These are phyloP conservation scores for Colletotrichum limetticola DNA, from an alignment of 2,329 filamentous ascomycete species.

Conservation along the genomic window DNA sequence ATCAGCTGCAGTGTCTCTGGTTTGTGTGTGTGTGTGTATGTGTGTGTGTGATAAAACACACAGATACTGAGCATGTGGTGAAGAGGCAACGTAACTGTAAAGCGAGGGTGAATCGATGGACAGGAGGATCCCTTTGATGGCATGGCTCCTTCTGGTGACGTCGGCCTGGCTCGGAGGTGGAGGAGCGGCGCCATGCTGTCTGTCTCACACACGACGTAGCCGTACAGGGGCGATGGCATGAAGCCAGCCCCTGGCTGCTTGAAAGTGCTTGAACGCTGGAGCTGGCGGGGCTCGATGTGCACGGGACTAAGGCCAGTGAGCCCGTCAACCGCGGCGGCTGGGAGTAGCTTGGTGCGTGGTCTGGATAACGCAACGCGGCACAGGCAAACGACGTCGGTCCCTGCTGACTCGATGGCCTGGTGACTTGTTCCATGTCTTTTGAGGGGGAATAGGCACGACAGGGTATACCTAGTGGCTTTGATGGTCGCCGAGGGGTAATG, in stretches of 20 bases:
- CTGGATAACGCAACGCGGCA: neutral
- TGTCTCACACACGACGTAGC: too few relatives aligned
- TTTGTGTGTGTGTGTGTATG: neutral
- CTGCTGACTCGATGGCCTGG: conserved; percentile 11
- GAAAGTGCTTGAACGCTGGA: neutral
- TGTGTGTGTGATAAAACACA: neutral
- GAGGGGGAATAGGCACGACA: neutral
- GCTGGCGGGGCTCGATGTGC: neutral
- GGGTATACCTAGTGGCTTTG: neutral
- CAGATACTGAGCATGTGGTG: neutral
- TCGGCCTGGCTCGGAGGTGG: too few relatives aligned
- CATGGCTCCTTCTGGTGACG: neutral
- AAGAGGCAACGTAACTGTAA: neutral
- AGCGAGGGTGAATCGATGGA: neutral
- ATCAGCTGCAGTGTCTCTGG: neutral
- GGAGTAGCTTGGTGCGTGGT: neutral
- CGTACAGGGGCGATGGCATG: neutral
- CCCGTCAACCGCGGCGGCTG: neutral
- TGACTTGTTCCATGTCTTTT: neutral
- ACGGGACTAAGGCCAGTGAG: neutral
- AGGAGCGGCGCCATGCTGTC: too few relatives aligned
- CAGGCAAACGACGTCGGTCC: neutral
- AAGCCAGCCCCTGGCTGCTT: neutral
- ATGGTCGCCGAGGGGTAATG: neutral
- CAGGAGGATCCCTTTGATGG: neutral